Evolutionary conservation across 2,329 filamentous ascomycete genomes (phyloP), one percentile per base, ranked within the genome.

Genomic region (Diaporthe eres): DNA sequence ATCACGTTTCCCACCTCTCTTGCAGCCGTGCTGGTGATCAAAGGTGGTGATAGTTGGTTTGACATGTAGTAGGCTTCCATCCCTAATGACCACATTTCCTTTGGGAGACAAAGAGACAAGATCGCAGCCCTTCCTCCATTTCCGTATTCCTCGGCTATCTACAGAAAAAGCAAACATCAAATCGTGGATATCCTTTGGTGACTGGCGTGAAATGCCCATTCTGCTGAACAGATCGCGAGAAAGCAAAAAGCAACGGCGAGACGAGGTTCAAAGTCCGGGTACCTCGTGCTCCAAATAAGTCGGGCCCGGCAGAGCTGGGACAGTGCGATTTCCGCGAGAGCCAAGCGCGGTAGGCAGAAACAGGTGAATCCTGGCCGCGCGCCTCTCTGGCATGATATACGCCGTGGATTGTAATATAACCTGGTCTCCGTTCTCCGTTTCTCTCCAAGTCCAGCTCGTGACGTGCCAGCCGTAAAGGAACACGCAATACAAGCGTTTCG

Each of bases 241-340:
- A 77, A 76, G 55, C 73, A 76, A 71, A 77, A 77, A 75, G 71
- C 78, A 75, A 78, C 77, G 79, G 78, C 79, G 76, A 82, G 37
- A 28, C 51, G 78, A 83, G 79, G 80, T 80, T 78, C 78, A 77
- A 77, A 80, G 76, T 75, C 78, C 79, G 79, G 79, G 75, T 76
- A 78, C 74, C 74, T 76, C 74, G 67, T 73, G 73, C 68, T 73
- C 71, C 74, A 74, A 57, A 77, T 71, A 73, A 79, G 77, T 78
- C 79, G 74, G n/a, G 47, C 47, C 63, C 65, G 65, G 65, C n/a
- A 39, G 47, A 53, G n/a, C 47, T 68, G 47, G 47, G 47, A 39
- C 31, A 53, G 22, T 53, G 65, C 47, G 47, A 39, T 53, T 28
- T 53, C 47, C n/a, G 34, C 31, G 49, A 42, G 65, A 53, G 65